Conservation (phyloP, 2,329 filamentous ascomycete species). For the Sporothrix phasma region DNA sequence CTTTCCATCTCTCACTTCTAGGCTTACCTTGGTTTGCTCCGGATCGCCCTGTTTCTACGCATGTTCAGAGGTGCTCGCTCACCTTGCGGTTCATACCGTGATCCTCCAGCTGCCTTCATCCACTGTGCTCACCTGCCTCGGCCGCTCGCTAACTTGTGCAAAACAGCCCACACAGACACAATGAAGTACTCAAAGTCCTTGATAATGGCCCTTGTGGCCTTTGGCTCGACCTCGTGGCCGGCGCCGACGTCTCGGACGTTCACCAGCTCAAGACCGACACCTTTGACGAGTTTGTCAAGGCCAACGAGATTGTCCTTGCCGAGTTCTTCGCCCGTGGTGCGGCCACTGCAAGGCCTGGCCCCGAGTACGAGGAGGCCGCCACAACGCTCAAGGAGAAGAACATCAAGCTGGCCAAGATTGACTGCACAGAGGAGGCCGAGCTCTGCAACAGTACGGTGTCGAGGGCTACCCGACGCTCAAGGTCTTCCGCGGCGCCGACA, state of each 20-base stretch:
- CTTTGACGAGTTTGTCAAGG: constrained; percentile 77
- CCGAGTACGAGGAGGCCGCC: constrained; percentile 81
- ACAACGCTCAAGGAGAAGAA: constrained; percentile 79
- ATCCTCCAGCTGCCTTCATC: too few species aligned
- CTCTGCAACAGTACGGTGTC: constrained; percentile 83
- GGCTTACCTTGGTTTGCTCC: background rate
- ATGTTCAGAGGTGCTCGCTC: background rate
- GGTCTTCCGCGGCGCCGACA: constrained; percentile 88
- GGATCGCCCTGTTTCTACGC: background rate
- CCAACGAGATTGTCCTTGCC: constrained; percentile 81
- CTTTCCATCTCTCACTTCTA: background rate
- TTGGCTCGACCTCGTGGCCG: constrained; percentile 40
- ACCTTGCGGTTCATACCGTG: too few species aligned
- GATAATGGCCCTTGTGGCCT: constrained; percentile 31
- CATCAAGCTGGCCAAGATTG: constrained; percentile 76
- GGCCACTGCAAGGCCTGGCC: constrained; percentile 99
- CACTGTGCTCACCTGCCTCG: background rate
- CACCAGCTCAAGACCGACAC: constrained; percentile 73
- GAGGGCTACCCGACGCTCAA: constrained; percentile 98
- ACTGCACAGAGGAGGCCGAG: constrained; percentile 90
- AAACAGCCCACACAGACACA: constrained; percentile 19
- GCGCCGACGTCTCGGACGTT: constrained; percentile 67
- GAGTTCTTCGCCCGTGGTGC: constrained; percentile 47
- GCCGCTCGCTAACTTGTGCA: background rate
- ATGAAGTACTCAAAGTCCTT: constrained; percentile 39